Conservation (phyloP, 352 stramenopile genomes). For the Phytophthora fragariae region DNA sequence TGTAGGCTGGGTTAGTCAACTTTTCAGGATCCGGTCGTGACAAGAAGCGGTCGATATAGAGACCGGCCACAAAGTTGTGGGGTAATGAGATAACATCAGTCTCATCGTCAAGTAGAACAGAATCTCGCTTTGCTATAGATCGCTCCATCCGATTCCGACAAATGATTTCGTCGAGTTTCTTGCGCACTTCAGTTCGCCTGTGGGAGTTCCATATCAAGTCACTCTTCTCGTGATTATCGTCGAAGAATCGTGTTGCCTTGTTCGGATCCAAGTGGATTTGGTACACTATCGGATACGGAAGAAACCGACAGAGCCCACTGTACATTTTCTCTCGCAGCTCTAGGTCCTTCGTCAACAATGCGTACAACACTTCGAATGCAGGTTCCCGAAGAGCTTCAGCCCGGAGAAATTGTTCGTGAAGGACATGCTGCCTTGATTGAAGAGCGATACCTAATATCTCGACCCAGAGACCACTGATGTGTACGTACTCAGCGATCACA, state of each 20-base stretch:
- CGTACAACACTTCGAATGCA: conserved; percentile 85
- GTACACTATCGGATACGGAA: conserved; percentile 85
- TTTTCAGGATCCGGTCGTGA: conserved; percentile 73
- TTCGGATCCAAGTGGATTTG: conserved; percentile 84
- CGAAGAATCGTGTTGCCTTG: conserved; percentile 77
- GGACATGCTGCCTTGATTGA: conserved; percentile 80
- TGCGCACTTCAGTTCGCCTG: conserved; percentile 74
- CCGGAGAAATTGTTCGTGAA: conserved; percentile 83
- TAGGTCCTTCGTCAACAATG: conserved; percentile 78
- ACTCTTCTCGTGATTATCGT: conserved; percentile 86
- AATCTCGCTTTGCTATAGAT: conserved; percentile 79
- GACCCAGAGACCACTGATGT: conserved; percentile 78
- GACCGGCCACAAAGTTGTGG: conserved; percentile 72
- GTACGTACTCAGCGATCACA: conserved; percentile 78
- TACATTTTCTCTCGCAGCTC: conserved; percentile 78
- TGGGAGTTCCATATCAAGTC: conserved; percentile 88
- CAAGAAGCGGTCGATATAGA: conserved; percentile 83
- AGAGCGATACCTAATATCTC: conserved; percentile 83
- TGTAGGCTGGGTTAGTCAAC: conserved; percentile 80
- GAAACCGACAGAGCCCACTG: conserved; percentile 69
- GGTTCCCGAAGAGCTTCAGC: conserved; percentile 78
- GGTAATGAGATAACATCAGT: conserved; percentile 70
- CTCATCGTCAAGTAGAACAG: conserved; percentile 73
- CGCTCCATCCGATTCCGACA: conserved; percentile 79
- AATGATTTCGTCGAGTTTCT: conserved; percentile 81